Conservation (phyloP, 306 rosid genomes). For the Oemleria cerasiformis region DNA sequence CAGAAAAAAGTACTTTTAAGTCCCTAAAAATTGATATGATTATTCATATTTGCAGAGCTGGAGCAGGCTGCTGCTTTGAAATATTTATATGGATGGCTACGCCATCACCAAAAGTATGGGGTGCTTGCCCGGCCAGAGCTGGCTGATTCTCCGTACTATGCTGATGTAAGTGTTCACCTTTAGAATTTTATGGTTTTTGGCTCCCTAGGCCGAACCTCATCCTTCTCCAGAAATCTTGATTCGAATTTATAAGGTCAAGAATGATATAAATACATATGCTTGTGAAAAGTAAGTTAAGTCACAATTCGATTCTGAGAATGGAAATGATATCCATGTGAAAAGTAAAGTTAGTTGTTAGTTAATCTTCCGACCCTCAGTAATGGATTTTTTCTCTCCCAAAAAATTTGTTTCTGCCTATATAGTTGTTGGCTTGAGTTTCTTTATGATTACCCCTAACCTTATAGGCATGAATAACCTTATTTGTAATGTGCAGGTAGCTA, state of each 20-base stretch:
- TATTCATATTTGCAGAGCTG: constrained; percentile 61
- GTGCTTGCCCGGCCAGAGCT: constrained; percentile 69
- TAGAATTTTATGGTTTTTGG: constrained; percentile 1
- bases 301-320: no score
- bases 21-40: neutral
- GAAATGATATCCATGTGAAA: no score
- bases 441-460: neutral
- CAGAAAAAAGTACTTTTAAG: constrained; percentile 4
- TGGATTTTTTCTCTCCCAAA: neutral
- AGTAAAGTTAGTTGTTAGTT: neutral
- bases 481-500: constrained; percentile 57
- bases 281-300: no score
- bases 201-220: neutral
- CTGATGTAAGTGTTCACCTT: constrained; percentile 69
- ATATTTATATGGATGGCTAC: constrained; percentile 87
- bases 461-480: neutral
- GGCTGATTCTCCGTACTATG: constrained; percentile 72
- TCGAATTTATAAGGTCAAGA: no score
- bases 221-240: neutral
- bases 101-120: constrained; percentile 82
- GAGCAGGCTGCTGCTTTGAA: constrained; percentile 86
- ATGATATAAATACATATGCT: no score
- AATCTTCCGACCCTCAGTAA: neutral
- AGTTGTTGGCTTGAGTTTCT: neutral
- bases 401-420: neutral